phyloP scores from a whole-genome alignment of 1,284 basidiomycete genomes.

The Megacollybia platyphylla region DNA sequence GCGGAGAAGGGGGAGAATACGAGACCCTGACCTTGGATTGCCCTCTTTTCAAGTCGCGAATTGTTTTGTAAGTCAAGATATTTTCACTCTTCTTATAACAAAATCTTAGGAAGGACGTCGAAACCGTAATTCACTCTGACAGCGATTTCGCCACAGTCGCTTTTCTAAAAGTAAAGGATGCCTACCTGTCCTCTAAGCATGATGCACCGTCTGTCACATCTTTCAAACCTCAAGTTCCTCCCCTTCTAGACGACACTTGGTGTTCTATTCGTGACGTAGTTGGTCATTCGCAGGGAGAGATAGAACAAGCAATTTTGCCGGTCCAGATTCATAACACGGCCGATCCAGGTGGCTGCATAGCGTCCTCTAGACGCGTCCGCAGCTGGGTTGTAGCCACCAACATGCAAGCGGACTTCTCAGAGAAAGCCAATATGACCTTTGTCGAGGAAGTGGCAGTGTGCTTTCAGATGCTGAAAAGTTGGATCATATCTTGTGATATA shows the following conservation, averaged over 20 bases:
- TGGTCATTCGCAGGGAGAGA: too few species aligned
- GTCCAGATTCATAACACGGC: too few species aligned
- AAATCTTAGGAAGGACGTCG: slow-evolving; percentile 39
- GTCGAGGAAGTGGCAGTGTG: slow-evolving; percentile 55
- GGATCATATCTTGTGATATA: slow-evolving; percentile 5
- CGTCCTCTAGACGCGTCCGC: slow-evolving; percentile 12
- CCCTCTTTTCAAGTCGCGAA: slow-evolving; percentile 74
- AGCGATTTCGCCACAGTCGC: slow-evolving; percentile 78
- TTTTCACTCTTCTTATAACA: slow-evolving; percentile 5
- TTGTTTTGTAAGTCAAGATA: slow-evolving; percentile 41
- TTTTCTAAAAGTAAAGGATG: slow-evolving; percentile 69
- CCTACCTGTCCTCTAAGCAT: slow-evolving; percentile 44
- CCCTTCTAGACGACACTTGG: slow-evolving; percentile 36
- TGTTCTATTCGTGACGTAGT: slow-evolving; percentile 13
- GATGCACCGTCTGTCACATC: slow-evolving; percentile 5
- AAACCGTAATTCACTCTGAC: slow-evolving; percentile 66
- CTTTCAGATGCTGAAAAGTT: slow-evolving; percentile 48
- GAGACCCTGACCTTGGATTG: slow-evolving; percentile 89
- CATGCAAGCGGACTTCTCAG: slow-evolving; percentile 21
- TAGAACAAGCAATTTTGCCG: too few species aligned
- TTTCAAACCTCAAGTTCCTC: slow-evolving; percentile 24
- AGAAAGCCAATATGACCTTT: slow-evolving; percentile 19
- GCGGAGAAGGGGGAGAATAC: slow-evolving; percentile 98
- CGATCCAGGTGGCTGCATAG: background rate
- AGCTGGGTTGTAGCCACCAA: slow-evolving; percentile 51